Evolutionary conservation across 805 yeast species (phyloP).

Genomic region (Ogataea thermomethanolica): DNA sequence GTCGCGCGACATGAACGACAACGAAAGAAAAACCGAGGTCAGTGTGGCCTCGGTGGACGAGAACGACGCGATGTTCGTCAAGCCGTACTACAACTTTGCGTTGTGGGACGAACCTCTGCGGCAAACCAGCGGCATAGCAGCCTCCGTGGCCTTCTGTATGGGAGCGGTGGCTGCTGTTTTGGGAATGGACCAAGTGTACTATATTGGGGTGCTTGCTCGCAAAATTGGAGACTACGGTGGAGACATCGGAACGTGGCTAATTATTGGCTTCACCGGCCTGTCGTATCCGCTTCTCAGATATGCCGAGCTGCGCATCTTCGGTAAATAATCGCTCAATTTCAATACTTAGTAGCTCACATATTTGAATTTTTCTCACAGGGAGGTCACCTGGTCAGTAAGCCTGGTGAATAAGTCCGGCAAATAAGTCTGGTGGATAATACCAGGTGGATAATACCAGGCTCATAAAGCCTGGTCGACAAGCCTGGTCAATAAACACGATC

Average conservation of each 20-base stretch:
- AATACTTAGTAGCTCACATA: no score
- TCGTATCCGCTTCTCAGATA: constrained; percentile 65
- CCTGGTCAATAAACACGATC: no score
- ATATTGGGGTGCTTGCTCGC: constrained; percentile 70
- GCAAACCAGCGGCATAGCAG: constrained; percentile 71
- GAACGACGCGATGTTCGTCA: neutral
- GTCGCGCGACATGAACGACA: neutral
- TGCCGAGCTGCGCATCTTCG: constrained; percentile 56
- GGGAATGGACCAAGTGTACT: constrained; percentile 87
- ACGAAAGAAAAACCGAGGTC: neutral
- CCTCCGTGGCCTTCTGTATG: constrained; percentile 56
- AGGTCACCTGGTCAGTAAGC: no score
- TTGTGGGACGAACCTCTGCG: constrained; percentile 63
- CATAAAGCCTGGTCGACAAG: no score
- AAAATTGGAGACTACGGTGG: constrained; percentile 66
- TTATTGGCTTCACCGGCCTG: constrained; percentile 66
- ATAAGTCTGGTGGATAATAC: no score
- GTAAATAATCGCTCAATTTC: constrained; percentile 23
- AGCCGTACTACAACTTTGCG: constrained; percentile 63
- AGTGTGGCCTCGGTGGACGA: constrained; percentile 8
- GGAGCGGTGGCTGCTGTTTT: constrained; percentile 82
- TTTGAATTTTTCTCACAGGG: no score
- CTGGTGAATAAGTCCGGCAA: no score
- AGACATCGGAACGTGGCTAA: constrained; percentile 78
- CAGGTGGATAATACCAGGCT: no score